A percentile compares a stretch with the other conserved stretches of the same genome.
phyloP scores from a whole-genome alignment of 2,329 filamentous ascomycete genomes.

The Dactylellina parvicollis region DNA sequence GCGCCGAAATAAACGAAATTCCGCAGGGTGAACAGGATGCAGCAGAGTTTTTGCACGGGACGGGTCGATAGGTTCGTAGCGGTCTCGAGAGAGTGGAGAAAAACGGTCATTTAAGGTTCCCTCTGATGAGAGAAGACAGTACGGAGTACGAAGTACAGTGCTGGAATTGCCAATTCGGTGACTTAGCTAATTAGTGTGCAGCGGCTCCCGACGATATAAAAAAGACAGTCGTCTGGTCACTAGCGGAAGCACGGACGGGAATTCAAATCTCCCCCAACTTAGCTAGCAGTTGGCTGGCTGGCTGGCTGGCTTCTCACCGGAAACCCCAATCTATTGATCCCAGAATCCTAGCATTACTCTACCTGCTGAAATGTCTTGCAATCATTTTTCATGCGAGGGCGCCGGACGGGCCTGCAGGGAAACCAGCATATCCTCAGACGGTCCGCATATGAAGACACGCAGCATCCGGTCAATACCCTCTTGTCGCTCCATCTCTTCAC shows the following conservation, averaged over 20 bases:
- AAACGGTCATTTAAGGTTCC: slow-evolving; percentile 42
- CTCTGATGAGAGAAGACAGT: background rate
- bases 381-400: background rate
- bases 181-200: too few relatives aligned
- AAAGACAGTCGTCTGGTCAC: slow-evolving; percentile 32
- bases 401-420: too few relatives aligned
- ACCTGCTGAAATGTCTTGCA: background rate
- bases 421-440: too few relatives aligned
- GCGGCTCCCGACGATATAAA: slow-evolving; percentile 35
- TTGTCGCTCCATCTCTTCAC: background rate
- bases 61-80: slow-evolving; percentile 12
- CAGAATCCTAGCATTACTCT: too few relatives aligned
- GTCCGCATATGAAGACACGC: too few relatives aligned
- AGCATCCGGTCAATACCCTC: too few relatives aligned
- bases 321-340: background rate
- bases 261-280: background rate
- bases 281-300: background rate
- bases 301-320: background rate
- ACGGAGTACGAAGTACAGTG: background rate
- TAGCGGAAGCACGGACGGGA: slow-evolving; percentile 22
- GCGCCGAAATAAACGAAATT: slow-evolving; percentile 38
- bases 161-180: too few relatives aligned
- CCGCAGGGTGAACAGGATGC: slow-evolving; percentile 9
- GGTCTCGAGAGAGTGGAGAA: slow-evolving; percentile 33
- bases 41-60: slow-evolving; percentile 2